Evolutionary conservation across 306 rosid species (phyloP).

Genomic region (Inga oerstediana): DNA sequence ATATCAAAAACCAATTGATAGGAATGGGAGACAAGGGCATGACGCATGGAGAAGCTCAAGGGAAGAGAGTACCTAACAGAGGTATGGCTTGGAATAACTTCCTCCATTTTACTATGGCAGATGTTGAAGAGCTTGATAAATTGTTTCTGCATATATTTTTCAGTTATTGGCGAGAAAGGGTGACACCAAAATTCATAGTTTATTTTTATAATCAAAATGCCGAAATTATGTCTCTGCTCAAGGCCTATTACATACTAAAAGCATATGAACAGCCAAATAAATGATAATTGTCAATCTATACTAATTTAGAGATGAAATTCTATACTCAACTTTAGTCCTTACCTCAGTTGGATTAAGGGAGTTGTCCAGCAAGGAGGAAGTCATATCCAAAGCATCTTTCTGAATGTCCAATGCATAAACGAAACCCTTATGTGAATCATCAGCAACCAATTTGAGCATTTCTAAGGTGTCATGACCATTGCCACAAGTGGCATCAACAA

Average conservation of each 20-base stretch:
- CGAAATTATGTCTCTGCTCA: constrained; percentile 3
- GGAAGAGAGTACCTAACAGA: constrained; percentile 57
- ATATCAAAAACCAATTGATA: not conserved
- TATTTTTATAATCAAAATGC: not conserved
- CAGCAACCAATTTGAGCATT: constrained; percentile 79
- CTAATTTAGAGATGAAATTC: constrained; percentile 20
- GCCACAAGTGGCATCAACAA: constrained; percentile 91
- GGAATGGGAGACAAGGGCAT: not conserved
- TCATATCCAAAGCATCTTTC: constrained; percentile 70
- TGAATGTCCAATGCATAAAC: constrained; percentile 83
- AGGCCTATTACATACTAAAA: not conserved
- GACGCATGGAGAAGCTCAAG: constrained; percentile 2
- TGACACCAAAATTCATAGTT: constrained; percentile 11
- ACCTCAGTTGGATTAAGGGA: constrained; percentile 62
- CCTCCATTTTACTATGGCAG: constrained; percentile 88
- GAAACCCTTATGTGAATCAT: constrained; percentile 56
- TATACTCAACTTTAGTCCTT: not conserved
- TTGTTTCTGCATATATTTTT: constrained; percentile 62
- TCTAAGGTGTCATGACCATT: constrained; percentile 86
- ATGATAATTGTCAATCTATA: not conserved
- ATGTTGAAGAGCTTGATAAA: constrained; percentile 62
- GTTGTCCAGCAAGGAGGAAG: constrained; percentile 60
- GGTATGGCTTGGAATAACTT: constrained; percentile 59
- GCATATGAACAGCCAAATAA: not conserved
- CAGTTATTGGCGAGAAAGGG: constrained; percentile 27